Evolutionary conservation across 805 yeast species (phyloP).

Genomic region (Wickerhamomyces bovis): DNA sequence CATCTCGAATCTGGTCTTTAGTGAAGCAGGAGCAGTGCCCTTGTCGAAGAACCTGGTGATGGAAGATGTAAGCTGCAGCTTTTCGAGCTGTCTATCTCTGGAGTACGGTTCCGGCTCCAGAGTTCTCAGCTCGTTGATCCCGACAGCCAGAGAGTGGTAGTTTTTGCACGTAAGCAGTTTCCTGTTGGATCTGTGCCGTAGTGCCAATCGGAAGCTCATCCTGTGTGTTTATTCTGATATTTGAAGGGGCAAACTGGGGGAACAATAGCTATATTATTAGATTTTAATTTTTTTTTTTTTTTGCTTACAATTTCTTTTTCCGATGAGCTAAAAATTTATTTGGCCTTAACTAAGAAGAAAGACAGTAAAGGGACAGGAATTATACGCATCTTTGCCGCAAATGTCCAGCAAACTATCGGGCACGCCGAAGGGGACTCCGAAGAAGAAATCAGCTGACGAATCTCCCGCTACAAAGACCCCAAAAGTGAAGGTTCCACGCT

Average conservation of each 20-base stretch:
- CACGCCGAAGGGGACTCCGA: conserved; percentile 24
- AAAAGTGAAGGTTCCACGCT: conserved; percentile 32
- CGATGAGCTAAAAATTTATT: background rate
- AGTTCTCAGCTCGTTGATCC: background rate
- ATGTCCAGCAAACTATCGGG: conserved; percentile 13
- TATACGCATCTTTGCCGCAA: background rate
- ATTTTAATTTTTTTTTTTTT: no score
- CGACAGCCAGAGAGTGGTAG: background rate
- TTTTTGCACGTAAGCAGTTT: background rate
- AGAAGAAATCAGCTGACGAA: conserved; percentile 23
- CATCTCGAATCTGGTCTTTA: background rate
- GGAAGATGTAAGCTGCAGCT: background rate
- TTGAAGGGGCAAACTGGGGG: background rate
- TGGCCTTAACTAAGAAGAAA: background rate
- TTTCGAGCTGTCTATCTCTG: background rate
- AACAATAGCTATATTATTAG: background rate
- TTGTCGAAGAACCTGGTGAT: background rate
- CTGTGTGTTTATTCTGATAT: background rate
- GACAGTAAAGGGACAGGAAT: background rate
- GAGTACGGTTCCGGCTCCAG: background rate
- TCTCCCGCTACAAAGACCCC: conserved; percentile 17
- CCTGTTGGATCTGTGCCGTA: background rate
- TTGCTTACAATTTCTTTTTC: background rate
- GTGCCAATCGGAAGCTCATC: background rate
- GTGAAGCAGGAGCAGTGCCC: background rate